Evolutionary conservation across 768 basidiomycete species (phyloP).

Genomic region (Mycena albidolilacea): DNA sequence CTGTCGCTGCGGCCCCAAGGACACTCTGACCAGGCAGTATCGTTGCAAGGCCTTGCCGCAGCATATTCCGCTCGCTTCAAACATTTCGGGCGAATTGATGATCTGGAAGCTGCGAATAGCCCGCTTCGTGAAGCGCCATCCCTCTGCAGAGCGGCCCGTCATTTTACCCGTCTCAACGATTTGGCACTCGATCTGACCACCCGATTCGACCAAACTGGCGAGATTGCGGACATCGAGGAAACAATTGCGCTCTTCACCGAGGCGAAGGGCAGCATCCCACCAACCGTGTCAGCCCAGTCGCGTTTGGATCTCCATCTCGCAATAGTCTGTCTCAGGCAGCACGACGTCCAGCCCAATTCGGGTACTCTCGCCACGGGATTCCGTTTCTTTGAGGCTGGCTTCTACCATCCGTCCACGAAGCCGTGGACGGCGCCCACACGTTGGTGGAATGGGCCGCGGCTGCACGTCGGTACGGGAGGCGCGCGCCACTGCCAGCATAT

Average conservation of each 20-base stretch:
- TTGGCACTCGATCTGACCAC: conserved; percentile 5
- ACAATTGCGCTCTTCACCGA: conserved; percentile 14
- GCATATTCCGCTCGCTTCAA: conserved; percentile 5
- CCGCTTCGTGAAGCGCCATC: background rate
- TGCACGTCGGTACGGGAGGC: background rate
- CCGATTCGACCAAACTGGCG: conserved; percentile 10
- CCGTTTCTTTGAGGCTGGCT: conserved; percentile 4
- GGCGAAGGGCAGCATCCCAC: conserved; percentile 10
- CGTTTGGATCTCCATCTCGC: conserved; percentile 19
- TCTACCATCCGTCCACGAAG: background rate
- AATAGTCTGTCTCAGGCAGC: conserved; percentile 13
- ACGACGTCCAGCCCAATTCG: background rate
- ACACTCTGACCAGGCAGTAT: background rate
- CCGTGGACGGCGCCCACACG: conserved; percentile 13
- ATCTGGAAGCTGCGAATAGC: conserved; percentile 7
- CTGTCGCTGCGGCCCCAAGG: conserved; percentile 10
- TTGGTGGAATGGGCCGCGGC: background rate
- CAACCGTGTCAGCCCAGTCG: background rate
- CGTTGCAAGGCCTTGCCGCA: background rate
- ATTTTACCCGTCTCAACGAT: background rate
- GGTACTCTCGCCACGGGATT: conserved; percentile 1
- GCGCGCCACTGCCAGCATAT: conserved; percentile 9
- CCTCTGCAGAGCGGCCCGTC: background rate
- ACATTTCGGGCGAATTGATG: conserved; percentile 3
- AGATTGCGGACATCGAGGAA: conserved; percentile 13